Evolutionary conservation across 495 filamentous ascomycete genomes (phyloP).

Genomic region (Penicillium bialowiezense): DNA sequence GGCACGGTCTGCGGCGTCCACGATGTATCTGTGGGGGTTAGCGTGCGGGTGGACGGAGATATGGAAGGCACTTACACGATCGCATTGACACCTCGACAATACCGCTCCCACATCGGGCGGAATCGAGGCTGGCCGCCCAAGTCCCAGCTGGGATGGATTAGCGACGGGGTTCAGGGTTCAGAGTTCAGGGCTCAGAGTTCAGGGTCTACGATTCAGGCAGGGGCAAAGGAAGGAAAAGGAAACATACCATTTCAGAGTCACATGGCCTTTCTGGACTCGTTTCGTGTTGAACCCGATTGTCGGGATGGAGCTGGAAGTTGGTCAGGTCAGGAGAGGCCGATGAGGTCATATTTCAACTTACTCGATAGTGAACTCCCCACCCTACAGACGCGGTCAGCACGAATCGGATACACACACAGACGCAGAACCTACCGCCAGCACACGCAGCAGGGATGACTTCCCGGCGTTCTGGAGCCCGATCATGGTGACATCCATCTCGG

Average conservation of each 20-base stretch:
- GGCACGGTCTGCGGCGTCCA: conserved; percentile 80
- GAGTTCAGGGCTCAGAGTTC: no score
- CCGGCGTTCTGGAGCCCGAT: conserved; percentile 98
- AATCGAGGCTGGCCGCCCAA: conserved; percentile 95
- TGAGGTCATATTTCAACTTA: conserved; percentile 55
- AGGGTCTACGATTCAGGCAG: no score
- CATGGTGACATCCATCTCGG: conserved; percentile 99
- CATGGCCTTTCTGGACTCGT: conserved; percentile 95
- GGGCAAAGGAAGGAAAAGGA: neutral
- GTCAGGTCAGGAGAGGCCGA: conserved; percentile 24
- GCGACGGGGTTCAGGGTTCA: no score
- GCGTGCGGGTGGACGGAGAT: neutral
- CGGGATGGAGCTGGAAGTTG: conserved; percentile 81
- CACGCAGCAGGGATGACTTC: conserved; percentile 91
- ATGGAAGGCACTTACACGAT: conserved; percentile 67
- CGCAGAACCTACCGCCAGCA: conserved; percentile 74
- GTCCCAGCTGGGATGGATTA: conserved; percentile 69
- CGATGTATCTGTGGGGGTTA: conserved; percentile 69
- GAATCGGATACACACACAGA: neutral
- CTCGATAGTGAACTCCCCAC: conserved; percentile 98
- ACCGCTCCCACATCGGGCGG: conserved; percentile 98
- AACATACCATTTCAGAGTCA: conserved; percentile 88
- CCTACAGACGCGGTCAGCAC: conserved; percentile 54
- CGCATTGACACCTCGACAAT: conserved; percentile 95
- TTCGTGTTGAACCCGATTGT: conserved; percentile 99